Base-by-base conservation (phyloP, 805 yeast species). In the Pichia gijzeniarum region DNA sequence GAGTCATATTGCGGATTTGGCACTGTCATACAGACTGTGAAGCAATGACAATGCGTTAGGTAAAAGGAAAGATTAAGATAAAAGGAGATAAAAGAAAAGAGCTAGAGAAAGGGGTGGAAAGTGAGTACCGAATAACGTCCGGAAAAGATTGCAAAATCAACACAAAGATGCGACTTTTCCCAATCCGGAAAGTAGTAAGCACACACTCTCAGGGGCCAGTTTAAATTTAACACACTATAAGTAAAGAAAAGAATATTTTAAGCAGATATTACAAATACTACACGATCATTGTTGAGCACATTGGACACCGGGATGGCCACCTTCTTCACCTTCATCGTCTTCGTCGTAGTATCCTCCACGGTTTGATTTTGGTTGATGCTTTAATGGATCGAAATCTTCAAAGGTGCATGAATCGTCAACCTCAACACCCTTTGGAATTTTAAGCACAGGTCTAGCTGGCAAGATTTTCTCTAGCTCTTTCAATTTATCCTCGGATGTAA, bases 261-360 rank as follows among this genome's bases (percentile, higher is more conserved):
- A 30, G 14, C 13, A 30, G 6, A 35, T 12, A 21, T 34, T 30
- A 7, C 14, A 34, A 34, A 18, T 34, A 34, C 19, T 18, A 8
- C 17, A 27, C n/a, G 30, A 20, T 22, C 77, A 89, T 76, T 89
- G 96, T 63, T 91, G 84, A 53, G 96, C 95, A 78, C 97, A 89
- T 77, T 89, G 95, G 47, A 86, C 95, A 57, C 89, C 86, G 53
- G 77, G 82, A 45, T 79, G 82, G 36, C 72, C 77, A 41, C 72
- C 76, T 40, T 71, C 76, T 22, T 71, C 80, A 31, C 28, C 28
- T 25, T 80, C 85, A n/a, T 63, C 68, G n/a, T 64, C 68, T n/a
- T 65, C 69, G 28, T 64, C 64, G 34, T 53, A 52, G 20, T 53
- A 51, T 25, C 45, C 40, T 44, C 79, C 84, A 38, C 75, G 79